phyloP scores from a whole-genome alignment of 1,284 basidiomycete genomes.

The Sutorius eximius region DNA sequence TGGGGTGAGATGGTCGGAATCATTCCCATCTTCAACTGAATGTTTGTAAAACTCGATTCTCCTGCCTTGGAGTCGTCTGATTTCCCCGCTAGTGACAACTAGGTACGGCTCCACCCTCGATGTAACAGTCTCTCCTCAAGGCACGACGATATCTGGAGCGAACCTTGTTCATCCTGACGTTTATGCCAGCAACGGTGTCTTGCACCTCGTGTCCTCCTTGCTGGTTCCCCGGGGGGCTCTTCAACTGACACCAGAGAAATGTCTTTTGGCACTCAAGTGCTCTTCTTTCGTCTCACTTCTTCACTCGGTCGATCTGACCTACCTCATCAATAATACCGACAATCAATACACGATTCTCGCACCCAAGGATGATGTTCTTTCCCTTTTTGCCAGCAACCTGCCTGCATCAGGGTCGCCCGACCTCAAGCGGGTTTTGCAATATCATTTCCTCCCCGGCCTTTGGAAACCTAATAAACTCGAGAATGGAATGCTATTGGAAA shows the following conservation, averaged over 20 bases:
- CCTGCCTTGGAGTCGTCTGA: slow-evolving; percentile 14
- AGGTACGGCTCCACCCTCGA: slow-evolving; percentile 68
- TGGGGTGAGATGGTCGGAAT: slow-evolving; percentile 63
- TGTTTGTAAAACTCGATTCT: slow-evolving; percentile 44
- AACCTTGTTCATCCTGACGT: slow-evolving; percentile 73
- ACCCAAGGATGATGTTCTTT: slow-evolving; percentile 84
- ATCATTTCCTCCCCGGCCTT: slow-evolving; percentile 86
- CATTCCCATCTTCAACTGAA: slow-evolving; percentile 53
- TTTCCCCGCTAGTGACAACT: slow-evolving; percentile 57
- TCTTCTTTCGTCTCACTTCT: slow-evolving; percentile 87
- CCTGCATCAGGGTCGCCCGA: slow-evolving; percentile 67
- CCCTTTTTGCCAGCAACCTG: slow-evolving; percentile 52
- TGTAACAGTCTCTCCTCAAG: slow-evolving; percentile 52
- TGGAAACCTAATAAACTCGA: slow-evolving; percentile 69
- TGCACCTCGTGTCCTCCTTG: slow-evolving; percentile 86
- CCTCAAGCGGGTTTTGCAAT: slow-evolving; percentile 66
- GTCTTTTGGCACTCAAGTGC: slow-evolving; percentile 86
- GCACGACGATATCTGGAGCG: slow-evolving; percentile 65
- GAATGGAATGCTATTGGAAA: slow-evolving; percentile 76
- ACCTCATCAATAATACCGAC: slow-evolving; percentile 77
- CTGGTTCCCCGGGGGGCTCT: slow-evolving; percentile 79
- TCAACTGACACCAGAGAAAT: slow-evolving; percentile 89
- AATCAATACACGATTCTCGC: slow-evolving; percentile 82
- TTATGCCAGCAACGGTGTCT: slow-evolving; percentile 92
- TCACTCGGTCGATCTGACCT: slow-evolving; percentile 76